Conservation (phyloP, 176 grass and related monocot genomes). For the Carex cristatella region DNA sequence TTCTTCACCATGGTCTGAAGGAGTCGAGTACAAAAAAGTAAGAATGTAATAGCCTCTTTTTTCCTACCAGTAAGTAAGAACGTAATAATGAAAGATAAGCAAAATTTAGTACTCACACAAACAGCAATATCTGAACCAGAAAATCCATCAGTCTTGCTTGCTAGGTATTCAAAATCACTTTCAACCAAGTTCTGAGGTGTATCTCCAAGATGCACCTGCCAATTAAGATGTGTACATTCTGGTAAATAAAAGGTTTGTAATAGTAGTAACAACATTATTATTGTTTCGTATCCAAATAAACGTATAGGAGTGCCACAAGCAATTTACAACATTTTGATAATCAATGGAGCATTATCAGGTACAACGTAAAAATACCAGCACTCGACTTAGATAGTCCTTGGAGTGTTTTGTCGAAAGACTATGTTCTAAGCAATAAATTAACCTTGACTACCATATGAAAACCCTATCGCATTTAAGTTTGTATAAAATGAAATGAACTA, state of each 20-base stretch:
- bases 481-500: neutral
- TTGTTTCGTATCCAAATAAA: neutral
- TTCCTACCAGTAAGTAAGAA: neutral
- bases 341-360: neutral
- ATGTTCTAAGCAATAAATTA: neutral
- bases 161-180: conserved; percentile 83
- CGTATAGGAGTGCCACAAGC: neutral
- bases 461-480: neutral
- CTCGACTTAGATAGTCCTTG: neutral
- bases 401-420: neutral
- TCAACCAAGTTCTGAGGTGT: conserved; percentile 80
- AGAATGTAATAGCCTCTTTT: neutral
- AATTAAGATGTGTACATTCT: conserved; percentile 20
- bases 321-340: conserved; percentile 3
- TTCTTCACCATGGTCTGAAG: no score
- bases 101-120: conserved; percentile 53
- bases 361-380: neutral
- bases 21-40: no score
- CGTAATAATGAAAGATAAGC: neutral
- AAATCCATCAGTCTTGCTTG: conserved; percentile 70
- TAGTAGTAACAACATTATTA: neutral
- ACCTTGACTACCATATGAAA: neutral
- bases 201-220: conserved; percentile 92
- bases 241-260: conserved; percentile 5
- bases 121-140: conserved; percentile 93